A percentile compares a stretch with the other conserved stretches of the same genome.
These are phyloP conservation scores for Yamadazyma nakazawae DNA, from an alignment of 805 yeast species.

Conservation along the genomic window DNA sequence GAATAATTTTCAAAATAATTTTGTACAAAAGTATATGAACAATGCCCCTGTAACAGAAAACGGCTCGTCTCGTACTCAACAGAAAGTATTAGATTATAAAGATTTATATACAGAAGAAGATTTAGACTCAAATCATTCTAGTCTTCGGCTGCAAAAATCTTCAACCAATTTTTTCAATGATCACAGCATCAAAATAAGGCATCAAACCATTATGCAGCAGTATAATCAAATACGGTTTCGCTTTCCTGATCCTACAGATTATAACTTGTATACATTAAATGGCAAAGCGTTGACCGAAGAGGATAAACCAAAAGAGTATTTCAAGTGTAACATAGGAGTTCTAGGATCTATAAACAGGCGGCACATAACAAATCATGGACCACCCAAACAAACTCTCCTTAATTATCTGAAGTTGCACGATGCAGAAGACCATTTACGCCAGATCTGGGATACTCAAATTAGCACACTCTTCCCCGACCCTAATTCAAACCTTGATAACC, in stretches of 20 bases:
- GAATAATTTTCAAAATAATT: slow-evolving; percentile 28
- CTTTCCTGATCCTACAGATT: slow-evolving; percentile 14
- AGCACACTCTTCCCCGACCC: not conserved
- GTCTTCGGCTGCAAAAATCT: slow-evolving; percentile 4
- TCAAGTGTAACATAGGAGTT: slow-evolving; percentile 22
- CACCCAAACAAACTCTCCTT: not conserved
- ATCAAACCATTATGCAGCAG: slow-evolving; percentile 34
- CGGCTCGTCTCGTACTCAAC: slow-evolving; percentile 28
- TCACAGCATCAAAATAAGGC: slow-evolving; percentile 30
- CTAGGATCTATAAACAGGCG: slow-evolving; percentile 26
- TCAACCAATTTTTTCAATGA: slow-evolving; percentile 2
- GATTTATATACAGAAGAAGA: slow-evolving; percentile 20
- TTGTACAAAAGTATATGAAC: slow-evolving; percentile 21
- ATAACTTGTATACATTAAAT: slow-evolving; percentile 1
- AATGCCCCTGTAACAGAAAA: slow-evolving; percentile 2
- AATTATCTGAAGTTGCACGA: not conserved
- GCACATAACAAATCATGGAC: not conserved
- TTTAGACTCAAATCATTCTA: slow-evolving; percentile 7
- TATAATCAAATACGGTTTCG: slow-evolving; percentile 37
- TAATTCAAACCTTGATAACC: not conserved
- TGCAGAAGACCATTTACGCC: not conserved
- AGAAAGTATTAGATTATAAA: slow-evolving; percentile 32
- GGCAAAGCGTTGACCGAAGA: not conserved
- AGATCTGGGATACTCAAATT: not conserved
- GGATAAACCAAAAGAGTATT: not conserved